Base-by-base conservation (phyloP, 805 yeast species). In the Candida parachauliodes region DNA sequence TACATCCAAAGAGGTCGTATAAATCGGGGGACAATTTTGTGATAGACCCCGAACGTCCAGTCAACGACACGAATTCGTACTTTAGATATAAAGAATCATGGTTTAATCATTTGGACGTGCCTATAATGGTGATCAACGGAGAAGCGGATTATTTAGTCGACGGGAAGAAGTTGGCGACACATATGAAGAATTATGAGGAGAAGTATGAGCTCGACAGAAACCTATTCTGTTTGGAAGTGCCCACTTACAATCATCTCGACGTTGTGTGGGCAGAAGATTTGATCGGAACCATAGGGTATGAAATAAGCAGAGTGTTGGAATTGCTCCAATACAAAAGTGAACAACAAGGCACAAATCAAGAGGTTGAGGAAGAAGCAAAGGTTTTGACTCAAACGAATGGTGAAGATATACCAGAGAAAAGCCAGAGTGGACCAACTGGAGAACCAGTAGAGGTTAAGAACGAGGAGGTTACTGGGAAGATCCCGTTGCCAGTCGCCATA, bases 261-360 rank as follows among this genome's bases (percentile, higher is more conserved):
- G 95, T 88, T 1, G 65, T 89, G 10, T 91, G 98, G 98, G 91
- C 97, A 0, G 79, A 75, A 50, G 89, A 86, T 52, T 80, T 81
- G 1, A 68, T 76, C 19, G 78, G 76, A 3, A 72, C 69, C 30
- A 74, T 91, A 15, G 96, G 94, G 1, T 59, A 57, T 34, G 52
- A 45, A 8, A 51, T 61, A 7, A 35, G 38, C 22, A 32, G 23
- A 4, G 35, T 32, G 7, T 15, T 23, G 4, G 28, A 24, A 16
- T 5, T 16, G n/a, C n/a, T n/a, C n/a, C n/a, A n/a, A n/a, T n/a
- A n/a, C n/a, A n/a, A n/a, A n/a, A n/a, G n/a, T n/a, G n/a, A n/a
- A n/a, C n/a, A n/a, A n/a, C n/a, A n/a, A n/a, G n/a, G n/a, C n/a
- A n/a, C n/a, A n/a, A n/a, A n/a, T n/a, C n/a, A n/a, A n/a, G n/a